Percentiles rank a stretch among this genome's conserved stretches.
These are phyloP conservation scores for Elaphomyces granulatus DNA, from an alignment of 495 filamentous ascomycete species.

Conservation along the genomic window DNA sequence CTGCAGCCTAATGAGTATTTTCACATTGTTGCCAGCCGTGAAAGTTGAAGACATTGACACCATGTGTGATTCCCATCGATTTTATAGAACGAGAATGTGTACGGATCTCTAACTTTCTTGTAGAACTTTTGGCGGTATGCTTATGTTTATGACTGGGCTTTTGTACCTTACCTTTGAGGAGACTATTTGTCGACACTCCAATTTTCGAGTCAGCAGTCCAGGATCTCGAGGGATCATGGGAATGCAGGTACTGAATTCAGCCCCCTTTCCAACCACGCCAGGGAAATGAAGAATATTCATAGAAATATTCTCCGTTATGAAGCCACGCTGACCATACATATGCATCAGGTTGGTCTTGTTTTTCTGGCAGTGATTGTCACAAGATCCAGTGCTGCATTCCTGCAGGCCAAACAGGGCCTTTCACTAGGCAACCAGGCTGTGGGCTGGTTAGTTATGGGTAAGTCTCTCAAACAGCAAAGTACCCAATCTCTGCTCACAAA, in stretches of 20 bases:
- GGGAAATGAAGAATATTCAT: too few species aligned
- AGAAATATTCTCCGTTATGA: too few species aligned
- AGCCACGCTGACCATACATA: constrained; percentile 5
- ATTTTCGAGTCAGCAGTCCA: constrained; percentile 22
- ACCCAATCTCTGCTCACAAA: constrained; percentile 2
- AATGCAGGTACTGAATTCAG: constrained; percentile 30
- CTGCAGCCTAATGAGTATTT: constrained; percentile 73
- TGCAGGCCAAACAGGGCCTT: constrained; percentile 80
- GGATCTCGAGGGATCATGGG: constrained; percentile 42
- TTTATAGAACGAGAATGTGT: not conserved
- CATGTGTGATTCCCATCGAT: constrained; percentile 44
- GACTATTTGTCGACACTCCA: constrained; percentile 35
- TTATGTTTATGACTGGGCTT: constrained; percentile 69
- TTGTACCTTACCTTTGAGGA: constrained; percentile 76
- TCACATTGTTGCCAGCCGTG: constrained; percentile 75
- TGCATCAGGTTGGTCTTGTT: constrained; percentile 56
- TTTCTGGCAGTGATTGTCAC: constrained; percentile 76
- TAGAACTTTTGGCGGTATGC: constrained; percentile 57
- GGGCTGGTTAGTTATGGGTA: constrained; percentile 75
- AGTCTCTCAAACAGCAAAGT: constrained; percentile 21
- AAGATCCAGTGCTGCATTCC: constrained; percentile 58
- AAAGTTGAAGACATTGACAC: constrained; percentile 65
- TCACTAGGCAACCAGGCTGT: constrained; percentile 78
- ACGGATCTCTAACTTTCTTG: constrained; percentile 18
- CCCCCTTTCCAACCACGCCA: not conserved